phyloP scores from a whole-genome alignment of 495 filamentous ascomycete species.

The Penicillium dipodomyicola region DNA sequence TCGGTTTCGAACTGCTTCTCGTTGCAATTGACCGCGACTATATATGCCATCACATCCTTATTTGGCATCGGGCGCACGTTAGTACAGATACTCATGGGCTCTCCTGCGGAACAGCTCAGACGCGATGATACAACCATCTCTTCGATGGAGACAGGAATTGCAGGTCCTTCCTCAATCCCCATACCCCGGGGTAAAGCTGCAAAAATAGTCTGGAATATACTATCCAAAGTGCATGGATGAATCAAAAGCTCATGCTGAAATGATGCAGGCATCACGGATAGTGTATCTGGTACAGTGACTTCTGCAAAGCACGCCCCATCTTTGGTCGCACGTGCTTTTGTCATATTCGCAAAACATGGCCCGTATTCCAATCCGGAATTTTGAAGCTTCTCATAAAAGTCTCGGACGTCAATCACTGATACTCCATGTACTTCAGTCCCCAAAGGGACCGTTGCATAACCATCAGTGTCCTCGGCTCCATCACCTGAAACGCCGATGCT shows the following conservation, averaged over 20 bases:
- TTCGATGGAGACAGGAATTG: conserved; percentile 30
- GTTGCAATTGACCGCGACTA: conserved; percentile 7
- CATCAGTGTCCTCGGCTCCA: not conserved
- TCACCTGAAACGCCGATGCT: not conserved
- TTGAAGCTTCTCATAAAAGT: conserved; percentile 33
- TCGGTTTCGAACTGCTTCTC: not conserved
- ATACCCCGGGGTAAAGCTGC: conserved; percentile 14
- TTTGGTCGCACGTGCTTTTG: conserved; percentile 15
- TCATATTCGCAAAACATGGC: conserved; percentile 33
- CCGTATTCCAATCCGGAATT: conserved; percentile 38
- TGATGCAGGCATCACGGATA: conserved; percentile 44
- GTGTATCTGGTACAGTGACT: conserved; percentile 44
- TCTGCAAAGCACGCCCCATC: conserved; percentile 29
- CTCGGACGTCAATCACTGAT: conserved; percentile 20
- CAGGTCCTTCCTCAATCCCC: conserved; percentile 15
- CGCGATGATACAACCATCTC: conserved; percentile 23
- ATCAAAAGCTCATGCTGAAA: conserved; percentile 42
- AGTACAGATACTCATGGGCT: conserved; percentile 18
- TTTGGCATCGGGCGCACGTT: conserved; percentile 3
- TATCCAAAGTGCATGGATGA: conserved; percentile 48
- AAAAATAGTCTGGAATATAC: conserved; percentile 41
- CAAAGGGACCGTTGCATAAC: not conserved
- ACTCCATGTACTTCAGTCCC: conserved; percentile 11
- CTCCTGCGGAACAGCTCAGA: conserved; percentile 17
- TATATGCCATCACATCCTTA: conserved; percentile 16